Evolutionary conservation across 352 stramenopile species (phyloP), one percentile per base, ranked within the genome.

Genomic region (Phytophthora melonis): DNA sequence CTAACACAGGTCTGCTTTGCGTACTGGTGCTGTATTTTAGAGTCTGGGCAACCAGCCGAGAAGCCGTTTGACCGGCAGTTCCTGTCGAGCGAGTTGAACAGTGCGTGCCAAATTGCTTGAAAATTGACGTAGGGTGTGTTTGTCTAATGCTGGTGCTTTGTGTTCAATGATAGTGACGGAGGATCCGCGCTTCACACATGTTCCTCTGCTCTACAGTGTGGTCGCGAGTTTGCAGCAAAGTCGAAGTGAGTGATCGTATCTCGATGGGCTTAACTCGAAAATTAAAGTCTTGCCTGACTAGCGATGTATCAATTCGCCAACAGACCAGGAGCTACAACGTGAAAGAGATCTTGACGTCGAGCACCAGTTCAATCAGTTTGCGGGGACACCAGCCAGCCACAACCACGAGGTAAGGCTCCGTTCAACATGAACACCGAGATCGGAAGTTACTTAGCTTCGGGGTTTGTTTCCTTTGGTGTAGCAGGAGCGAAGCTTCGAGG

Each of bases 151-250:
- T 1, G 32, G 11, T 3, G 11, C 53, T 19, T 19, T 45, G 39
- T 39, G 11, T 39, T 63, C 14, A 43, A 25, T 25, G 23, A 25
- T 25, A 93, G 88, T 95, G 32, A 61, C 76, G 13, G 83, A 94
- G 57, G 87, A 94, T 39, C 75, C 82, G 8, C 75, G 78, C n/a
- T 92, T 90, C 65, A 75, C 47, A 6, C 84, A 94, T 66, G 78
- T 96, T 1, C 92, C 91, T 34, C 74, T 97, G 43, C 71, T 98
- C 13, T 98, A 97, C 75, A 91, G 87, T 50, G 90, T 97, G 57
- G 66, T 97, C 3, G 73, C 75, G 2, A 81, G 68, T 21, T 59
- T 90, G 25, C 87, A 92, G 56, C 76, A 80, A 57, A 62, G 54
- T 23, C 74, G 68, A 70, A 74, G 76, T 83, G 57, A 18, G 36